Base-by-base conservation (phyloP, 2,329 filamentous ascomycete genomes). In the Capronia epimyces region DNA sequence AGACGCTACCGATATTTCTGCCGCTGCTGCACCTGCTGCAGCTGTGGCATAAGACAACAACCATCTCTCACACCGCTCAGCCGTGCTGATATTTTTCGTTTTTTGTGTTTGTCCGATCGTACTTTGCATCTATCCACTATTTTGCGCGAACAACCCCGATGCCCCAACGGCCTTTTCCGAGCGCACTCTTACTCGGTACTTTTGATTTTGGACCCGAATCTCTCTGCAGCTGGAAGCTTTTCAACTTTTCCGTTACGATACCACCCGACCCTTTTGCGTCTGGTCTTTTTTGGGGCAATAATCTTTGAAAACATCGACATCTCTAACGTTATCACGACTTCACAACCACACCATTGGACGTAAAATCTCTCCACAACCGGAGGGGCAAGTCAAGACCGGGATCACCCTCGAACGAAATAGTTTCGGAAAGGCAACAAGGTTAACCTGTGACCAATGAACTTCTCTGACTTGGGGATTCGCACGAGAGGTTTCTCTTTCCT, bases 11-110 rank as follows among this genome's bases (percentile, higher is more conserved):
- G 57, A 60, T 20, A 49, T 58, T 44, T n/a, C 50, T 44, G 41
- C 54, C 13, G 42, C 50, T 25, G 48, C 50, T 24, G 51, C 53
- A 1, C 39, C 57, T 15, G 48, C 59, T 18, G 53, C 57, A 20
- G 49, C 59, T 15, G 57, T 58, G 24, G 57, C 59, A 29, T 60
- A 55, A n/a, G 31, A 34, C 27, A 27, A 39, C 18, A 18, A 29
- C 29, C 18, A 32, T 25, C 24, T 25, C 18, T 16, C 22, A 24
- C 13, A 15, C 21, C 37, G 37, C 32, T 27, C 18, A 15, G 32
- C 20, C 24, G 21, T 43, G 37, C 46, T 42, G 10, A 36, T 27
- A 25, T 43, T 42, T 25, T 47, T 29, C 12, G n/a, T 31, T 49
- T 49, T 50, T 3, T 20, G 15, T 45, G 10, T 46, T 46, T 29